Evolutionary conservation across 202 grass and related monocot species (phyloP), one percentile per base, ranked within the genome.

Genomic region (Alloteropsis angusta): DNA sequence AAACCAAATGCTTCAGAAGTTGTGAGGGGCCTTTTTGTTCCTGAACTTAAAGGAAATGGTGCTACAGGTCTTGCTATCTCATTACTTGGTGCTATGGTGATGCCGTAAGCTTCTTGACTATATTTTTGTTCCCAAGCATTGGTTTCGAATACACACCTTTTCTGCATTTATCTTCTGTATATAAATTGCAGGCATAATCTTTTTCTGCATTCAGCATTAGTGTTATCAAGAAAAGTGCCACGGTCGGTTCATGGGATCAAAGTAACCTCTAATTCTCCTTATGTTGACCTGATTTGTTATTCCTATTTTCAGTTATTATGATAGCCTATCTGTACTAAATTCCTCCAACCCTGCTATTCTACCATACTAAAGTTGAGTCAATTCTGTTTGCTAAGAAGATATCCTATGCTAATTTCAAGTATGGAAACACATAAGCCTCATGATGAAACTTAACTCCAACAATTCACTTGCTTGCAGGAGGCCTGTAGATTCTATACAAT

Each of bases 31-130:
- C 95, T 98, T 80, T 98, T 98, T 90, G 85, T 98, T 65, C 95
- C 95, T 25, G 87, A 91, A 77, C 90, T 98, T 63, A 98, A 92
- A 92, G 95, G 87, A 92, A 88, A 87, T 87, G 95, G 95, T 62
- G 95, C 95, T 74, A 98, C 83, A 54, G 95, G 82, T 68, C 87
- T 94, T 77, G 89, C 91, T 72, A 92, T 98, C 38, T 98, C 95
- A 60, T 84, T 98, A 71, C 89, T 98, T 83, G 95, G 95, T 81
- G 95, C 95, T 42, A 94, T 98, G 95, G 95, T 98, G 76, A 98
- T 98, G 95, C 95, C 95, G 95, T 98, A 92, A 92, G 95, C 75
- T 77, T 83, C 49, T 21, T 39, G 25, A 65, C 44, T 26, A 39
- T 64, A 34, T 63, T 2, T 69, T 21, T 60, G 4, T 61, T 50